Conservation (phyloP, 164 flowering plant genomes). For the Stephania yunnanensis region DNA sequence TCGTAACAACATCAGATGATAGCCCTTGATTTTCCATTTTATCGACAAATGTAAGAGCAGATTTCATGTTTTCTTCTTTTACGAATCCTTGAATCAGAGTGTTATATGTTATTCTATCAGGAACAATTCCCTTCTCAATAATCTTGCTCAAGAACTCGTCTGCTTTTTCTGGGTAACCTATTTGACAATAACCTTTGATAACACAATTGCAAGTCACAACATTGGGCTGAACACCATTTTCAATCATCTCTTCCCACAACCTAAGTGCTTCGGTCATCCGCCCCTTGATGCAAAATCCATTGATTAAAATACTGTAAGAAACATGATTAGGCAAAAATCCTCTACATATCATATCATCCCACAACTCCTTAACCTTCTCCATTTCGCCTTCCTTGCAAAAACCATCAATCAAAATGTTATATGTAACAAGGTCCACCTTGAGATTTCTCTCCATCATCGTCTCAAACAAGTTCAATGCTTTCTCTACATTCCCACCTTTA, state of each 20-base stretch:
- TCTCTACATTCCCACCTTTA: constrained; percentile 48
- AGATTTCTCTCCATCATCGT: constrained; percentile 57
- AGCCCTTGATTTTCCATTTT: constrained; percentile 64
- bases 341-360: constrained; percentile 53
- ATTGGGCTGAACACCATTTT: constrained; percentile 56
- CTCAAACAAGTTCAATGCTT: constrained; percentile 52
- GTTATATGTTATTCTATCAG: constrained; percentile 65
- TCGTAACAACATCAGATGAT: constrained; percentile 56
- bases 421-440: constrained; percentile 70
- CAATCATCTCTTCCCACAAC: constrained; percentile 85
- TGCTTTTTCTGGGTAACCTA: constrained; percentile 53
- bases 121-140: constrained; percentile 40
- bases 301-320: constrained; percentile 63
- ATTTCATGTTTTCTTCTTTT: constrained; percentile 50
- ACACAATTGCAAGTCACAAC: constrained; percentile 61
- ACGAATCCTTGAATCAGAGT: constrained; percentile 71
- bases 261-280: constrained; percentile 47
- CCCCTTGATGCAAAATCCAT: constrained; percentile 59
- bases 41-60: constrained; percentile 41
- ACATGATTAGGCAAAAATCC: constrained; percentile 49
- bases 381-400: constrained; percentile 68
- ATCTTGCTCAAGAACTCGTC: constrained; percentile 51
- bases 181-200: constrained; percentile 69
- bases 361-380: constrained; percentile 58
- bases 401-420: constrained; percentile 74